Percentiles rank a stretch among this genome's conserved stretches.
Conservation (phyloP, 2,329 filamentous ascomycete genomes). For the Mariannaea elegans region DNA sequence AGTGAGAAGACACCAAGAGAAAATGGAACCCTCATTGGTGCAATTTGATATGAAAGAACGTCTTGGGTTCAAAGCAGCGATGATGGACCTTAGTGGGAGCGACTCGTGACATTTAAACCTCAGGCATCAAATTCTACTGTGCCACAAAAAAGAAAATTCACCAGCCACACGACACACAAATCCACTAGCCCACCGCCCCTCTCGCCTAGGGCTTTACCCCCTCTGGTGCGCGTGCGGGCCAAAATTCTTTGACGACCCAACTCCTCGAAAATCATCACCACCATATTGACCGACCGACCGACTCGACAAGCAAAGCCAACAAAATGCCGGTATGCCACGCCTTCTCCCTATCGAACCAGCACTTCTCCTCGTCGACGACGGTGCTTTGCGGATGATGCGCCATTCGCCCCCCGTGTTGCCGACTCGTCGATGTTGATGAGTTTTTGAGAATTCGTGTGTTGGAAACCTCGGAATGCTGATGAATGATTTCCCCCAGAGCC, state of each 20-base stretch:
- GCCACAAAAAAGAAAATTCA: constrained; percentile 31
- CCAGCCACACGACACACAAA: constrained; percentile 28
- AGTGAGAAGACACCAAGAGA: no score
- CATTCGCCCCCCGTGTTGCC: background rate
- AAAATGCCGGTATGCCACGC: constrained; percentile 53
- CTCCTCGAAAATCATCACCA: constrained; percentile 46
- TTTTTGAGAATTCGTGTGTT: constrained; percentile 7
- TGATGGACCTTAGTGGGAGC: no score
- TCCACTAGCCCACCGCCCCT: constrained; percentile 26
- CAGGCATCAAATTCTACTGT: constrained; percentile 19
- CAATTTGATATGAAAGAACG: no score
- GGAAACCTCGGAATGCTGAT: constrained; percentile 36
- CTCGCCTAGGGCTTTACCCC: constrained; percentile 50
- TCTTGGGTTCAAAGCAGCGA: no score
- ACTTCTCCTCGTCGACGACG: constrained; percentile 23
- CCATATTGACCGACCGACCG: constrained; percentile 35
- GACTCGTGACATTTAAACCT: no score
- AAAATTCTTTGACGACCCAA: constrained; percentile 46
- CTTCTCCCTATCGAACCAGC: constrained; percentile 4
- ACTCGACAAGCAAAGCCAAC: constrained; percentile 51
- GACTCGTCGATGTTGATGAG: constrained; percentile 4
- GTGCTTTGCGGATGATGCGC: constrained; percentile 14
- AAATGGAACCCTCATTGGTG: no score
- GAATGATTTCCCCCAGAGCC: constrained; percentile 70
- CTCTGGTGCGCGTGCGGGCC: constrained; percentile 41